Evolutionary conservation across 1,284 basidiomycete genomes (phyloP).

Genomic region (Amylostereum chailletii): DNA sequence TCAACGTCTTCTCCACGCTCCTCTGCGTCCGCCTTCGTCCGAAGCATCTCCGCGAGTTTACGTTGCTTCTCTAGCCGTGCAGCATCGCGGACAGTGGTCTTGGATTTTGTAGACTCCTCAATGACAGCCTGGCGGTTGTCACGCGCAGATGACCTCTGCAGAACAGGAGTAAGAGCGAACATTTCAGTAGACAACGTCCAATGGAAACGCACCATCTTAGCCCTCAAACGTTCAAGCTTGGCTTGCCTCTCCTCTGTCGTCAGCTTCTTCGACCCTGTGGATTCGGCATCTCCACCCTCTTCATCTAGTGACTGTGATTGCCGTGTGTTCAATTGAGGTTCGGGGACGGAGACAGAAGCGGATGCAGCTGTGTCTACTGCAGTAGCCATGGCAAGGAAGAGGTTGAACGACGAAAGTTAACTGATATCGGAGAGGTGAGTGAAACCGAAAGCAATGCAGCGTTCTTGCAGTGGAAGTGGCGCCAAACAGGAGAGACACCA

Average conservation of each 20-base stretch:
- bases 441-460: too few relatives aligned
- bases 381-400: too few relatives aligned
- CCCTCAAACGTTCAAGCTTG: constrained; percentile 68
- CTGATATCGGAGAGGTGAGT: too few relatives aligned
- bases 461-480: too few relatives aligned
- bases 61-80: constrained; percentile 80
- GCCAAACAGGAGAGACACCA: too few relatives aligned
- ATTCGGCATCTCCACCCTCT: background rate
- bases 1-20: constrained; percentile 76
- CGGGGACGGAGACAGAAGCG: too few relatives aligned
- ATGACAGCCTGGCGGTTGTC: constrained; percentile 81
- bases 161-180: constrained; percentile 4
- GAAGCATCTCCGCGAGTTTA: constrained; percentile 81
- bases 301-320: too few relatives aligned
- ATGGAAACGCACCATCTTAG: constrained; percentile 59
- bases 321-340: too few relatives aligned
- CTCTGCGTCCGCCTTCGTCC: constrained; percentile 81
- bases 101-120: constrained; percentile 72
- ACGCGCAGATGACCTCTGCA: constrained; percentile 64
- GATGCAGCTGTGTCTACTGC: too few relatives aligned
- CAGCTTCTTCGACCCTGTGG: constrained; percentile 17
- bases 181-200: background rate
- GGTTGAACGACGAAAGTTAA: too few relatives aligned
- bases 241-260: constrained; percentile 69
- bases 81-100: constrained; percentile 67